phyloP scores from a whole-genome alignment of 495 filamentous ascomycete genomes.

The Neurospora sp. region DNA sequence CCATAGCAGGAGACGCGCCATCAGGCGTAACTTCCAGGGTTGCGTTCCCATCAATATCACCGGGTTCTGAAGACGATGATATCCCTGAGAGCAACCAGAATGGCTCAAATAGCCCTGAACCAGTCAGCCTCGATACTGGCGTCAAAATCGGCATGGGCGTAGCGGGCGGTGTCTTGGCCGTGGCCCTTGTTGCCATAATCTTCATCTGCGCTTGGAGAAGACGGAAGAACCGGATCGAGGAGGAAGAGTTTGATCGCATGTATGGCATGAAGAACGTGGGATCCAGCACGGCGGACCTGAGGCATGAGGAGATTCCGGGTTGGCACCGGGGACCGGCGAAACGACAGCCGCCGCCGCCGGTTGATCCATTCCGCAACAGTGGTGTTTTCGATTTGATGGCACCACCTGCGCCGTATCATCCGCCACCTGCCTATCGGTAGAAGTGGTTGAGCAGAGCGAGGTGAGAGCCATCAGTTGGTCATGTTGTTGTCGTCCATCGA shows the following conservation, averaged over 20 bases:
- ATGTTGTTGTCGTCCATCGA: neutral
- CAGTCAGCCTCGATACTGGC: constrained; percentile 1
- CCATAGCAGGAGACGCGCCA: neutral
- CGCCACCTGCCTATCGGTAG: constrained; percentile 11
- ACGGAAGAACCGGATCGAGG: constrained; percentile 11
- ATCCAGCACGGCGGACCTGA: constrained; percentile 6
- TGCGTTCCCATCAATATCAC: neutral
- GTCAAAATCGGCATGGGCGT: constrained; percentile 19
- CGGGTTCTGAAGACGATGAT: too few relatives aligned
- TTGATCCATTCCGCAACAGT: neutral
- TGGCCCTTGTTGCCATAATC: constrained; percentile 7
- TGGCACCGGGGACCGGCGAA: constrained; percentile 22
- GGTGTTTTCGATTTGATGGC: neutral
- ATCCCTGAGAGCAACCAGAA: neutral
- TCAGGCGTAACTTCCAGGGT: neutral
- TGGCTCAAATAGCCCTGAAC: neutral
- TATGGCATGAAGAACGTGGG: constrained; percentile 15
- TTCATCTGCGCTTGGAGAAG: constrained; percentile 17
- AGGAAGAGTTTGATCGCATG: constrained; percentile 21
- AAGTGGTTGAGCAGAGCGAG: neutral
- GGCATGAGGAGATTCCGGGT: constrained; percentile 15
- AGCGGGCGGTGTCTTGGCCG: constrained; percentile 9
- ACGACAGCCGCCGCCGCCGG: constrained; percentile 8
- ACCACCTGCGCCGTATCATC: constrained; percentile 12
- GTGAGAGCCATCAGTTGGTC: too few relatives aligned